Evolutionary conservation across 345 rosid genomes (phyloP).

Genomic region (Bruguiera gymnorhiza): DNA sequence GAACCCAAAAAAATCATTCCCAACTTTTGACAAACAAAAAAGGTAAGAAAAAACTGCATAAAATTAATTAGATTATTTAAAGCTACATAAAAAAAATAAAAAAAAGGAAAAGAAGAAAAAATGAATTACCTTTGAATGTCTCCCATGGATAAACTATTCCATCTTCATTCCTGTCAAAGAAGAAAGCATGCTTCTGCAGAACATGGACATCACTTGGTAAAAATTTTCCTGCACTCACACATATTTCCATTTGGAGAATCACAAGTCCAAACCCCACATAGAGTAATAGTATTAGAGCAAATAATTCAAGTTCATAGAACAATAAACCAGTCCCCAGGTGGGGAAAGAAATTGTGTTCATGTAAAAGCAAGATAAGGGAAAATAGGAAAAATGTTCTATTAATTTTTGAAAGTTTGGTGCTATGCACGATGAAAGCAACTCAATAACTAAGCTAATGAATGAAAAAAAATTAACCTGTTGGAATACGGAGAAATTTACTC

Average conservation of each 20-base stretch:
- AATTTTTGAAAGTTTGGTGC: too few species aligned
- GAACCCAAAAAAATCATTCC: background rate
- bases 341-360: too few species aligned
- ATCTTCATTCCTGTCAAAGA: conserved; percentile 74
- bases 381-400: background rate
- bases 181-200: conserved; percentile 74
- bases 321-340: too few species aligned
- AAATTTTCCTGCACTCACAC: conserved; percentile 1
- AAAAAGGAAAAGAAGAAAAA: background rate
- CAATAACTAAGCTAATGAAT: too few species aligned
- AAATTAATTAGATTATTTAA: background rate
- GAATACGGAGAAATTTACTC: background rate
- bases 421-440: too few species aligned
- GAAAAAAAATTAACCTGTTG: too few species aligned
- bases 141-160: conserved; percentile 80
- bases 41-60: background rate
- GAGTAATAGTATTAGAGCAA: too few species aligned
- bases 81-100: background rate
- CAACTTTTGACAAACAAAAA: too few species aligned
- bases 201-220: conserved; percentile 31
- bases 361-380: too few species aligned
- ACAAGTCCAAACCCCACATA: too few species aligned
- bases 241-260: background rate
- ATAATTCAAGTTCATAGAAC: too few species aligned
- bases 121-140: conserved; percentile 51